Percentiles rank a stretch among this genome's conserved stretches.
Evolutionary conservation across 2,329 filamentous ascomycete genomes (phyloP).

Genomic region (Capronia americana): DNA sequence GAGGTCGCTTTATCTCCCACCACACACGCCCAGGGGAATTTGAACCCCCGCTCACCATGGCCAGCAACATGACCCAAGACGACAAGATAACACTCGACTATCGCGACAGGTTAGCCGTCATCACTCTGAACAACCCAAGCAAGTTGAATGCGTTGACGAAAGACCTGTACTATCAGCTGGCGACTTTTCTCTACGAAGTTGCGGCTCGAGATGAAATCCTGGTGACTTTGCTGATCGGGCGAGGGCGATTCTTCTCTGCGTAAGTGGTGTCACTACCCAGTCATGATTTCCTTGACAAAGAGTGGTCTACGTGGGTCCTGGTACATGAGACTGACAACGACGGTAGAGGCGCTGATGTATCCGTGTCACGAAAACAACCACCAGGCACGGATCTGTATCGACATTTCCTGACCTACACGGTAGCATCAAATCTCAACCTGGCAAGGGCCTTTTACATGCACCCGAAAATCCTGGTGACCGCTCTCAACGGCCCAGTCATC

Average conservation of each 20-base stretch:
- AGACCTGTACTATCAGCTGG: conserved; percentile 76
- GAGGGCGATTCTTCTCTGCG: conserved; percentile 82
- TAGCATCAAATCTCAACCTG: conserved; percentile 83
- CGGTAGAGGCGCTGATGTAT: conserved; percentile 10
- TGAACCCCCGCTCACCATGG: neutral
- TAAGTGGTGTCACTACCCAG: conserved; percentile 56
- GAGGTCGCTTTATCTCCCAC: conserved; percentile 1
- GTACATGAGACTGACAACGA: neutral
- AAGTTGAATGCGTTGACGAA: conserved; percentile 84
- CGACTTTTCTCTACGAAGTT: conserved; percentile 74
- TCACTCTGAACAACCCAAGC: conserved; percentile 81
- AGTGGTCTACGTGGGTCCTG: conserved; percentile 4
- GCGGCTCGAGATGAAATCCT: conserved; percentile 78
- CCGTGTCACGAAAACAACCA: conserved; percentile 9
- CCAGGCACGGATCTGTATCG: conserved; percentile 38
- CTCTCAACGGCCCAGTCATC: conserved; percentile 58
- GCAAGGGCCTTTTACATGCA: conserved; percentile 90
- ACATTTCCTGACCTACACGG: conserved; percentile 72
- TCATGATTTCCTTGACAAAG: conserved; percentile 2
- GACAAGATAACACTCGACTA: conserved; percentile 28
- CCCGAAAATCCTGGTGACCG: conserved; percentile 64
- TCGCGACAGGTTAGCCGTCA: conserved; percentile 72
- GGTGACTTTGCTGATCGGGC: conserved; percentile 82
- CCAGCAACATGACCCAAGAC: conserved; percentile 8
- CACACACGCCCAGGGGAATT: conserved; percentile 1